Evolutionary conservation across 306 rosid species (phyloP).

Genomic region (Quercus engelmannii): DNA sequence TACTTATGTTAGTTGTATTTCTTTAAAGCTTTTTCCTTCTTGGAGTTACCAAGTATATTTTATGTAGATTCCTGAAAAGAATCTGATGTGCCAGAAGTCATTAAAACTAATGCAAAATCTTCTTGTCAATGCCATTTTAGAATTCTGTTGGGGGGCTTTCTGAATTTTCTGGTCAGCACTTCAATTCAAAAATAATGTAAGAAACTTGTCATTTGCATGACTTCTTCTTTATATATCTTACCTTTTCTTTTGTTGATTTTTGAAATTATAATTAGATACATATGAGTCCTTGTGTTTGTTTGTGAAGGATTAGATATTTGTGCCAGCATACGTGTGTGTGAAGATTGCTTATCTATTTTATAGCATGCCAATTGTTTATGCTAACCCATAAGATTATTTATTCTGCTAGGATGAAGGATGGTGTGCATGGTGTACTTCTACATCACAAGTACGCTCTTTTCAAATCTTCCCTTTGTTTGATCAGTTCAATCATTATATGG

Average conservation of each 20-base stretch:
- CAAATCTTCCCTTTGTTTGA: no score
- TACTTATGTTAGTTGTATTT: no score
- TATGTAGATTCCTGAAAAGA: background rate
- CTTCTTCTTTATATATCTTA: constrained; percentile 8
- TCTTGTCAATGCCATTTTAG: constrained; percentile 40
- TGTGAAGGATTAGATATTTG: background rate
- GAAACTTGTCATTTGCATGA: constrained; percentile 29
- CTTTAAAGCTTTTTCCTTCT: no score
- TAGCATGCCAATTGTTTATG: constrained; percentile 12
- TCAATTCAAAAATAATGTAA: constrained; percentile 67
- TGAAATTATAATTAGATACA: background rate
- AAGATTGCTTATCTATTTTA: background rate
- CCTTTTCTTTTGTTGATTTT: background rate
- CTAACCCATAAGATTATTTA: no score
- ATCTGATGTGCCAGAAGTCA: background rate
- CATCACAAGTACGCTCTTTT: no score
- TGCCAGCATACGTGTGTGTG: background rate
- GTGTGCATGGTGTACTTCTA: no score
- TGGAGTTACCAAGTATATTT: constrained; percentile 18
- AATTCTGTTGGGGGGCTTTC: constrained; percentile 93
- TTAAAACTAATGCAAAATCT: constrained; percentile 15
- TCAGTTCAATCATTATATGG: background rate
- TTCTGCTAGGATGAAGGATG: no score
- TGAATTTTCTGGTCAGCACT: constrained; percentile 83
- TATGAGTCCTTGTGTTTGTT: background rate